A percentile compares a stretch with the other conserved stretches of the same genome.
These are phyloP conservation scores for Nicotiana noctiflora DNA, from an alignment of 257 asterid genomes.

Conservation along the genomic window DNA sequence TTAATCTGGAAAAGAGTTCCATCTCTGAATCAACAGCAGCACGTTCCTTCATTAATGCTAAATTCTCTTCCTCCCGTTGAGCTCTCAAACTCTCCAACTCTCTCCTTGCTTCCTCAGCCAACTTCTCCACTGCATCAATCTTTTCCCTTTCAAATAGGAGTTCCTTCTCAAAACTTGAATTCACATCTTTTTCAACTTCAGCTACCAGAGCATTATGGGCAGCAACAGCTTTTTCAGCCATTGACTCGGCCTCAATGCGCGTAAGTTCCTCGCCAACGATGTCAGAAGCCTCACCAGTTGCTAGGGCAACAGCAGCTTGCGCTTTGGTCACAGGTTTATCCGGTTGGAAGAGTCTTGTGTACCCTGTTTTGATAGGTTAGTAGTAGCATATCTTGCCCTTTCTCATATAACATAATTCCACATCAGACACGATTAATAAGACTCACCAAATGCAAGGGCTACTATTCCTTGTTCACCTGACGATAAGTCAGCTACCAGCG, in stretches of 20 bases:
- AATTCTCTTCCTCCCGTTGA: constrained; percentile 68
- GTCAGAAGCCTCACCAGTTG: constrained; percentile 83
- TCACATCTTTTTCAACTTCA: constrained; percentile 84
- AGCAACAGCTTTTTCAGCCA: constrained; percentile 96
- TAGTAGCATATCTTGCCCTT: background rate
- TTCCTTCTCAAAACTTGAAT: constrained; percentile 64
- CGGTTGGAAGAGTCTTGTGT: constrained; percentile 96
- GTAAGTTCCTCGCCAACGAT: constrained; percentile 88
- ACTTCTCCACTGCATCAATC: constrained; percentile 56
- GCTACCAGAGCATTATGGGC: constrained; percentile 90
- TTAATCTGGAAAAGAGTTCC: constrained; percentile 74
- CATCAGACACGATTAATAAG: background rate
- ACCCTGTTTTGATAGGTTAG: constrained; percentile 44
- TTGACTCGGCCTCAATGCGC: constrained; percentile 90
- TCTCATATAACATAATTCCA: constrained; percentile 1
- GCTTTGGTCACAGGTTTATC: constrained; percentile 96
- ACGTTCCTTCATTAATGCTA: constrained; percentile 67
- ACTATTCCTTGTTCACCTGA: constrained; percentile 89
- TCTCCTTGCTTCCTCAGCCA: constrained; percentile 73
- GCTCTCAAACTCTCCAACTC: constrained; percentile 78
- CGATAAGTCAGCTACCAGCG: constrained; percentile 77
- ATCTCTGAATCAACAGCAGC: constrained; percentile 90
- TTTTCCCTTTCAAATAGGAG: constrained; percentile 72
- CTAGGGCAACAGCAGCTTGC: constrained; percentile 90
- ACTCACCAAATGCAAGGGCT: constrained; percentile 85